Base-by-base conservation (phyloP, 1,284 basidiomycete species). In the Sparassis latifolia region DNA sequence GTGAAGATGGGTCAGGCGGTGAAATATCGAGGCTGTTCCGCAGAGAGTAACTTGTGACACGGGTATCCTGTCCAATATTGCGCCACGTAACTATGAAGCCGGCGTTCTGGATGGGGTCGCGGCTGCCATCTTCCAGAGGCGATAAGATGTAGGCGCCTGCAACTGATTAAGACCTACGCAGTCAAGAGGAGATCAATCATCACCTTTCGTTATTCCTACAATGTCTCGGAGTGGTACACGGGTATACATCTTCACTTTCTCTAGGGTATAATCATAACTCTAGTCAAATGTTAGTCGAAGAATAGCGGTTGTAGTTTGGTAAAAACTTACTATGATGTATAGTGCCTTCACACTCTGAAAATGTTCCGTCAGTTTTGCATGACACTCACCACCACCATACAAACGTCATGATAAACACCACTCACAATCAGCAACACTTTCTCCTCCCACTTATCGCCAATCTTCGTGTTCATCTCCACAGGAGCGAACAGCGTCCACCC, bases 401-500 rank as follows among this genome's bases (percentile, higher is more conserved):
- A 1, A 12, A 37, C 12, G 35, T n/a, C 41, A 12, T 47, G 40
- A 9, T 28, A 42, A 37, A 45, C 38, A 29, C 58, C 44, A 72
- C 88, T 55, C 54, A 93, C 92, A 67, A 99, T 66, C 0, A 99
- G 71, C 5, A 97, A 59, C 2, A 98, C 84, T 66, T 97, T 97
- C 74, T 98, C 95, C 69, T 97, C 94, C 58, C 89, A 92, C 61
- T 82, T 86, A 48, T 86, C 76, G 27, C 81, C 80, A n/a, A 86
- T 68, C 63, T 74, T 86, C 40, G 74, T 71, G 61, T 90, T 89
- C 42, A 90, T 64, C 52, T 89, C 82, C 55, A 84, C 78, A 0
- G 96, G 95, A 0, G 92, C 83, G 59, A 97, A 84, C 28, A 98
- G 66, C 0, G 93, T 97, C 95, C 96, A 98, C 1, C 92, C 96